Percentiles rank a stretch among this genome's conserved stretches.
Conservation (phyloP, 208 protist genomes). For the Borovskyia barvae region DNA sequence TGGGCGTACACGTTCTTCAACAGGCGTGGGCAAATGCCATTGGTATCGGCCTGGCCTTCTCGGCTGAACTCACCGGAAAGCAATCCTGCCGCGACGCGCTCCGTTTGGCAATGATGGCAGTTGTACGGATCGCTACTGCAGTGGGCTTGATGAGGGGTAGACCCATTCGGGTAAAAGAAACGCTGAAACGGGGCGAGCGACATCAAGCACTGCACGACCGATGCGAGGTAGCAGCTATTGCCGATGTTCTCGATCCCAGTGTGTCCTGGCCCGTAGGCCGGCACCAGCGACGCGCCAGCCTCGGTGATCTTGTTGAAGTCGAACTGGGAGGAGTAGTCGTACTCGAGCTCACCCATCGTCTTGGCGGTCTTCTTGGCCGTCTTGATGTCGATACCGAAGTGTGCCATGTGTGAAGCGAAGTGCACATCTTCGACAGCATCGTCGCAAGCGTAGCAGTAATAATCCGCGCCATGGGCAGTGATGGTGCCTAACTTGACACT, state of each 20-base stretch:
- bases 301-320: constrained; percentile 93
- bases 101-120: constrained; percentile 85
- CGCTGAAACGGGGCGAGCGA: constrained; percentile 69
- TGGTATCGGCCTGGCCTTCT: constrained; percentile 34
- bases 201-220: constrained; percentile 94
- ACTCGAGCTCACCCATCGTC: constrained; percentile 95
- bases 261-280: constrained; percentile 92
- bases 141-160: constrained; percentile 43
- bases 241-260: constrained; percentile 96
- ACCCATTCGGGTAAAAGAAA: constrained; percentile 58
- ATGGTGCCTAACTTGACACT: constrained; percentile 98
- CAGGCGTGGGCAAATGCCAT: constrained; percentile 88
- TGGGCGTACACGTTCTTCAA: constrained; percentile 95
- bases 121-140: constrained; percentile 64
- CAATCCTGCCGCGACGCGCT: constrained; percentile 92
- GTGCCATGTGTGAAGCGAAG: constrained; percentile 91
- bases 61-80: constrained; percentile 90
- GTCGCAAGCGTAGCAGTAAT: constrained; percentile 95
- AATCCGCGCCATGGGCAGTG: constrained; percentile 78
- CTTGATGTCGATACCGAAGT: constrained; percentile 95
- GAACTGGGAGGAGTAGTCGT: constrained; percentile 95
- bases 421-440: constrained; percentile 94
- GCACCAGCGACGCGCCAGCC: constrained; percentile 77
- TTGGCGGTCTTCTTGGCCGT: constrained; percentile 94
- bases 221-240: constrained; percentile 98